Percentiles rank a stretch among this genome's conserved stretches.
Evolutionary conservation across 768 basidiomycete genomes (phyloP).

Genomic region (Cyathus striatus): DNA sequence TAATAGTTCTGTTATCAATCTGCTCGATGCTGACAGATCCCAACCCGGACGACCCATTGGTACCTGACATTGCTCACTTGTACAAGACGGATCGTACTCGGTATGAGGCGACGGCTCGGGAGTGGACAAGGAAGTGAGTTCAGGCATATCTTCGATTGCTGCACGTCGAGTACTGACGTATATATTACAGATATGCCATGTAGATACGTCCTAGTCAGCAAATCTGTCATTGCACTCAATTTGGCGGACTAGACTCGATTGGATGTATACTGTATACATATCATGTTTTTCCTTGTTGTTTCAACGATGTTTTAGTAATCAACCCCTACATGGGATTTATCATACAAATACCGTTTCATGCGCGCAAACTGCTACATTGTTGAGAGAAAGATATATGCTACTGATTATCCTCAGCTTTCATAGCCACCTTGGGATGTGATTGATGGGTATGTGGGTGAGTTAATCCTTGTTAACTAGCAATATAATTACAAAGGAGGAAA

Average conservation of each 20-base stretch:
- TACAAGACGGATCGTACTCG: conserved; percentile 99
- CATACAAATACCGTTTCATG: too few species aligned
- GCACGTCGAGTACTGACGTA: conserved; percentile 5
- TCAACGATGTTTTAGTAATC: conserved; percentile 25
- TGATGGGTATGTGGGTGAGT: too few species aligned
- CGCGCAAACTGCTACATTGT: too few species aligned
- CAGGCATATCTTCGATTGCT: conserved; percentile 2
- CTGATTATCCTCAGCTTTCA: too few species aligned
- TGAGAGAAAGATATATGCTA: too few species aligned
- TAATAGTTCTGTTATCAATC: conserved; percentile 87
- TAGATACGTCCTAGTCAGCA: conserved; percentile 10
- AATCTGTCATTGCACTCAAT: conserved; percentile 16
- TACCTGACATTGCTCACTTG: conserved; percentile 96
- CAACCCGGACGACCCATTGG: conserved; percentile 97
- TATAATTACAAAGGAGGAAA: too few species aligned
- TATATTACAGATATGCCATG: conserved; percentile 30
- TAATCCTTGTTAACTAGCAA: too few species aligned
- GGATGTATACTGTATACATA: conserved; percentile 25
- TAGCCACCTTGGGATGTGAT: too few species aligned
- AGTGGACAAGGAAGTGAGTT: conserved; percentile 98
- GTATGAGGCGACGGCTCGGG: conserved; percentile 96
- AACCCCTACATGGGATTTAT: conserved; percentile 7
- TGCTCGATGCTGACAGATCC: conserved; percentile 99
- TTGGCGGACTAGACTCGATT: conserved; percentile 22
- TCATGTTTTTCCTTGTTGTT: conserved; percentile 17